phyloP scores from a whole-genome alignment of 148 eudicot genomes.

The Fagopyrum homotropicum region DNA sequence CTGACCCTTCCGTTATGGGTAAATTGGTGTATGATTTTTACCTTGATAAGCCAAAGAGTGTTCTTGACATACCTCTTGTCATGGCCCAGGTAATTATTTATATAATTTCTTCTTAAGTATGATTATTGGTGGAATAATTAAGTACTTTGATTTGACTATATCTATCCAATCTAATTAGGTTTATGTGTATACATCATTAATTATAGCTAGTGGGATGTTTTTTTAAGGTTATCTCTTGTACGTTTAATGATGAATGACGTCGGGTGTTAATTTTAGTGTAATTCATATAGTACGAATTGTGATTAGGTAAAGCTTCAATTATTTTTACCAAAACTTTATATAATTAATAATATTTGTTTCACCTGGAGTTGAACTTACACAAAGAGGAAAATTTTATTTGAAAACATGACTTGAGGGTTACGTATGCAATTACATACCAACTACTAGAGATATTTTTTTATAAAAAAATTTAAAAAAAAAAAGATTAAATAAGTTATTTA shows the following conservation, averaged over 20 bases:
- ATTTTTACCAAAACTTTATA: background rate
- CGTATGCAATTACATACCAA: too few species aligned
- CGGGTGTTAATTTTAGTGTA: background rate
- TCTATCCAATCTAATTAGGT: too few species aligned
- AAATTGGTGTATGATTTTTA: conserved; percentile 41
- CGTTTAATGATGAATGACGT: background rate
- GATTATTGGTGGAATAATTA: background rate
- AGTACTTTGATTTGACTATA: background rate
- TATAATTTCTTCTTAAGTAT: background rate
- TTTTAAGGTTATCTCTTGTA: background rate
- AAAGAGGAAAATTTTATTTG: too few species aligned
- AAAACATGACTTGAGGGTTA: too few species aligned
- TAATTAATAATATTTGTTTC: background rate
- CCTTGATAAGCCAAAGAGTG: conserved; percentile 26
- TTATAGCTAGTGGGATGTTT: background rate
- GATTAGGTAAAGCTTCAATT: background rate
- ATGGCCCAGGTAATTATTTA: conserved; percentile 22
- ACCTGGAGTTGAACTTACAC: too few species aligned
- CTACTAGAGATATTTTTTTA: too few species aligned
- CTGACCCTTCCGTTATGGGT: conserved; percentile 31
- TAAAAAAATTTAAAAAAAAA: too few species aligned
- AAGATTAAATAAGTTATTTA: too few species aligned
- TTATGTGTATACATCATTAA: background rate
- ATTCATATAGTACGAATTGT: background rate
- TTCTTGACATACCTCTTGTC: conserved; percentile 41